Conservation (phyloP, 345 rosid species). For the Hibiscus trionum region DNA sequence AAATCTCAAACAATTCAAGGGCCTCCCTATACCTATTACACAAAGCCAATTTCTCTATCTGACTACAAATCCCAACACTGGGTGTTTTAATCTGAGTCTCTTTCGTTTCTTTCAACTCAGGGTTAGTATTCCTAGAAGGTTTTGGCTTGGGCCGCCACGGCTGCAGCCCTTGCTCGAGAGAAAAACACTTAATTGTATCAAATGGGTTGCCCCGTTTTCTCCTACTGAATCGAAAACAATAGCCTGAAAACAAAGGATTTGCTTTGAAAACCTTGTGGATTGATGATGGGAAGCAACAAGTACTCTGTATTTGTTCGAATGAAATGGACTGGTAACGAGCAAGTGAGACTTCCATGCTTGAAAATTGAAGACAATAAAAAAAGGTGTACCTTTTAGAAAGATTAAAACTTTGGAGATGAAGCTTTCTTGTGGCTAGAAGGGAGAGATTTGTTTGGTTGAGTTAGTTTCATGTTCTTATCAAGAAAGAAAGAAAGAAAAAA, state of each 20-base stretch:
- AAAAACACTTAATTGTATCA: slow-evolving; percentile 37
- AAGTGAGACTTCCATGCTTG: slow-evolving; percentile 49
- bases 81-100: slow-evolving; percentile 35
- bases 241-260: slow-evolving; percentile 29
- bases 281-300: slow-evolving; percentile 23
- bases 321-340: slow-evolving; percentile 35
- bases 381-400: slow-evolving; percentile 10
- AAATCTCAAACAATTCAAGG: slow-evolving; percentile 72
- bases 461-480: slow-evolving; percentile 8
- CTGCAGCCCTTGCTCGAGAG: slow-evolving; percentile 37
- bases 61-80: slow-evolving; percentile 48
- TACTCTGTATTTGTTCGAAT: slow-evolving; percentile 33
- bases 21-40: slow-evolving; percentile 50
- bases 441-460: not conserved
- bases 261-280: slow-evolving; percentile 18
- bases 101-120: slow-evolving; percentile 16
- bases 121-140: slow-evolving; percentile 21
- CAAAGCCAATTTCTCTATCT: slow-evolving; percentile 66
- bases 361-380: slow-evolving; percentile 2
- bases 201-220: slow-evolving; percentile 38
- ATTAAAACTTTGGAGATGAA: not conserved
- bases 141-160: slow-evolving; percentile 56
- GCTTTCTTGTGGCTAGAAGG: not conserved
- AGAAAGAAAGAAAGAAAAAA: not conserved
- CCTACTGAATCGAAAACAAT: slow-evolving; percentile 27